Conservation (phyloP, 164 flowering plant genomes). For the Dillenia suffruticosa region DNA sequence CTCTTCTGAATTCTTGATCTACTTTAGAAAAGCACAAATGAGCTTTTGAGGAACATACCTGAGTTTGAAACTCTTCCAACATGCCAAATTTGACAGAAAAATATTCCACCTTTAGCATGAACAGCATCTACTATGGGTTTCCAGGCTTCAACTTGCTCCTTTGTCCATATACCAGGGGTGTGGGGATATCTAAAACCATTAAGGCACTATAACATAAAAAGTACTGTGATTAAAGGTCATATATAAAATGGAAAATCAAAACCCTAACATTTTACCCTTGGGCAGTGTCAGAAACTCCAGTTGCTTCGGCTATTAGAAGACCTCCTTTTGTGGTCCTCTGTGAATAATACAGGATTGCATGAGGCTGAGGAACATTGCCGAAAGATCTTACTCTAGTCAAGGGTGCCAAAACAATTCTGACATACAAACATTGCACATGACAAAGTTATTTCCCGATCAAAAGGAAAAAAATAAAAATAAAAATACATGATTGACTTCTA, state of each 20-base stretch:
- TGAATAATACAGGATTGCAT: slow-evolving; percentile 31
- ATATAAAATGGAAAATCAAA: too few species aligned
- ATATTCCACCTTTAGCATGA: slow-evolving; percentile 30
- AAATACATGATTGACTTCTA: too few species aligned
- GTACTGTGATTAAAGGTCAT: not conserved
- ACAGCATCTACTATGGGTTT: slow-evolving; percentile 32
- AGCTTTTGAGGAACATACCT: slow-evolving; percentile 8
- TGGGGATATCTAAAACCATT: slow-evolving; percentile 14
- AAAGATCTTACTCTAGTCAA: slow-evolving; percentile 26
- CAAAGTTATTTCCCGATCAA: not conserved
- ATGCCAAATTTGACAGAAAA: slow-evolving; percentile 31
- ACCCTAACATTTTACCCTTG: slow-evolving; percentile 19
- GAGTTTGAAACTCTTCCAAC: slow-evolving; percentile 25
- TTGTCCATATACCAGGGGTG: slow-evolving; percentile 34
- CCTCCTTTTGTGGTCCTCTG: slow-evolving; percentile 30
- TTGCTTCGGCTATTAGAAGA: slow-evolving; percentile 24
- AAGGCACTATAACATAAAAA: not conserved
- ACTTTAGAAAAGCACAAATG: not conserved
- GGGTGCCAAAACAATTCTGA: slow-evolving; percentile 32
- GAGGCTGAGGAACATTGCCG: slow-evolving; percentile 23
- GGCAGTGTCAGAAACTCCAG: slow-evolving; percentile 29
- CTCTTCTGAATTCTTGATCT: too few species aligned
- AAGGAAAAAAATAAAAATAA: too few species aligned
- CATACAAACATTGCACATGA: not conserved
- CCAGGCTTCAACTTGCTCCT: slow-evolving; percentile 33